A percentile compares a stretch with the other conserved stretches of the same genome.
These are phyloP conservation scores for Neckera pumila DNA, from an alignment of 225 moss, liverwort and hornwort species.

Conservation along the genomic window DNA sequence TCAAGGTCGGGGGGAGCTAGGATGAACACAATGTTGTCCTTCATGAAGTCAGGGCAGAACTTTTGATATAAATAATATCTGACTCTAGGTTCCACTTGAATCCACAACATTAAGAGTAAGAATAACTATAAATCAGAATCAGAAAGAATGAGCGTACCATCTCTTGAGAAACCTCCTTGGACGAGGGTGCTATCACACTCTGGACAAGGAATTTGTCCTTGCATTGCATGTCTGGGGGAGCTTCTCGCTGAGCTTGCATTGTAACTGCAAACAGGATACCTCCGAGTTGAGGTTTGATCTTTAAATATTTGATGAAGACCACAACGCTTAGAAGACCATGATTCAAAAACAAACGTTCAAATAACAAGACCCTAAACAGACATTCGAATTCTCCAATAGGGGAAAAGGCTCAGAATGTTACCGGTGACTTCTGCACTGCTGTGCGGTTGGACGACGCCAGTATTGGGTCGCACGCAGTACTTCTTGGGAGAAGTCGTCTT, in stretches of 20 bases:
- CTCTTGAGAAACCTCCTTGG: conserved; percentile 88
- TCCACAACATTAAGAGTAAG: not conserved
- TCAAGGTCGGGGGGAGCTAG: not conserved
- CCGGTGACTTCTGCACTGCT: conserved; percentile 99
- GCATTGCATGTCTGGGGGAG: conserved; percentile 98
- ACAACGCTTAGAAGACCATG: no score
- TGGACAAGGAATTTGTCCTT: conserved; percentile 99
- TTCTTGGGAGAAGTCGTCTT: conserved; percentile 99
- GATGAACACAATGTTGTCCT: not conserved
- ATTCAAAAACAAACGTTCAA: not conserved
- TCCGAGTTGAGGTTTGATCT: not conserved
- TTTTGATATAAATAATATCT: not conserved
- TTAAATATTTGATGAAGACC: not conserved
- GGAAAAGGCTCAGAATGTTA: not conserved
- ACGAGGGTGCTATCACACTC: conserved; percentile 73
- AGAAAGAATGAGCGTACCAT: conserved; percentile 38
- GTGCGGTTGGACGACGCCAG: conserved; percentile 78
- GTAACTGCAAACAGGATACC: conserved; percentile 45
- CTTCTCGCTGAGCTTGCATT: conserved; percentile 98
- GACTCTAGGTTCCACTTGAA: not conserved
- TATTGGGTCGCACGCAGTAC: conserved; percentile 98
- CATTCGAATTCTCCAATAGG: not conserved
- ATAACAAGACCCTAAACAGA: not conserved
- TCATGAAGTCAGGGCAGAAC: not conserved
- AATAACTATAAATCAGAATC: not conserved